Base-by-base conservation (phyloP, 441 rosid genomes). In the Erodium texanum region DNA sequence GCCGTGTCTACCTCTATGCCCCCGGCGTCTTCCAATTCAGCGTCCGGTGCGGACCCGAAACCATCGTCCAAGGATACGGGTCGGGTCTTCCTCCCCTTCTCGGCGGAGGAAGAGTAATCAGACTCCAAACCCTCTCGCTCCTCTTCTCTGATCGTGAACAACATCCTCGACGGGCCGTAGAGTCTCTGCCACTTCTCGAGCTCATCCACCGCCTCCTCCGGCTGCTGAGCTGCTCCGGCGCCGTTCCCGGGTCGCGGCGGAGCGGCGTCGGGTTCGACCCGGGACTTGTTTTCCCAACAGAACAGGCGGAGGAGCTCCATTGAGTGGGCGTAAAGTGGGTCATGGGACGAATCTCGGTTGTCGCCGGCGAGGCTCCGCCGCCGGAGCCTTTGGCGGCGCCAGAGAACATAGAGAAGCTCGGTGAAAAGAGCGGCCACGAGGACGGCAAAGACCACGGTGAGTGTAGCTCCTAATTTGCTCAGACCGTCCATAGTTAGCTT, bases 91-190 rank as follows among this genome's bases (percentile, higher is more conserved):
- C 56, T 62, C 54, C 16, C 27, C 70, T 62, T 52, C 50, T 27
- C 22, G 7, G 12, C 19, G 24, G 64, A 54, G 59, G 74, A 58
- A 8, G 72, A 74, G 36, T 59, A 34, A 22, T 72, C 74, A 24
- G 64, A 18, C 1, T 27, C 29, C 2, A 4, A 27, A 16, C 67
- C 86, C 52, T 87, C 86, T 68, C 73, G 76, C 34, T 80, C 85
- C 76, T 81, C 89, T 36, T 89, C 93, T 68, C 73, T 82, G 59
- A 91, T 89, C 4, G 97, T 89, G 74, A 81, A 91, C 71, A 91
- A 76, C 67, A 82, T 23, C 80, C 85, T 86, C 5, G 93, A 76
- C 14, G 84, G 82, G 1, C 90, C 90, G 67, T 81, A 71, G 66
- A 81, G 20, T 0, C 71, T 66, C 71, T 79, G 84, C 79, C 71